A percentile compares a stretch with the other conserved stretches of the same genome.
Evolutionary conservation across 805 yeast species (phyloP).

Genomic region (Metschnikowia similis): DNA sequence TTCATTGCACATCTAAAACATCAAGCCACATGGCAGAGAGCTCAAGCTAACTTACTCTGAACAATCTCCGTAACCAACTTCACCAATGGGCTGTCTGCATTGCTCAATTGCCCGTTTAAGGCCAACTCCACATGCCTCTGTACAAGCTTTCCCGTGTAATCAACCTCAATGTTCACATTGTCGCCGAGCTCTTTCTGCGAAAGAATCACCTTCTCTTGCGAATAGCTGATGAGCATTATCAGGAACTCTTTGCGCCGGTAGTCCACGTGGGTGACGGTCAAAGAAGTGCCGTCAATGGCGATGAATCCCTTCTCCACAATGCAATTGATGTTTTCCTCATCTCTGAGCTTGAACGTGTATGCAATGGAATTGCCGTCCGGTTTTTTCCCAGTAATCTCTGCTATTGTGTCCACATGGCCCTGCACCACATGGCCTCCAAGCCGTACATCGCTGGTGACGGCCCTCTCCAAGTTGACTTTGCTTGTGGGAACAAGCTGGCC

Average conservation of each 20-base stretch:
- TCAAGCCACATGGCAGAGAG: too few relatives aligned
- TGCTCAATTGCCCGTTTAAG: conserved; percentile 50
- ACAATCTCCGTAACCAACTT: conserved; percentile 39
- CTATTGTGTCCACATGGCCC: conserved; percentile 94
- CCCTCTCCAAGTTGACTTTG: conserved; percentile 85
- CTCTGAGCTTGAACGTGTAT: conserved; percentile 70
- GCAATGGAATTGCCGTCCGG: conserved; percentile 75
- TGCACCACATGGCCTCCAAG: conserved; percentile 98
- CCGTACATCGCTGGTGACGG: conserved; percentile 76
- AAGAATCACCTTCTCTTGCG: conserved; percentile 76
- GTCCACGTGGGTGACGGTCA: conserved; percentile 81
- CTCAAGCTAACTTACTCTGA: conserved; percentile 14
- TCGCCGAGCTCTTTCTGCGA: conserved; percentile 62
- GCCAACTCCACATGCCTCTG: conserved; percentile 74
- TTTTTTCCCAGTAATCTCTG: conserved; percentile 49
- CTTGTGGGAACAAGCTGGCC: conserved; percentile 55
- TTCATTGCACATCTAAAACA: too few relatives aligned
- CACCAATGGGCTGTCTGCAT: conserved; percentile 46
- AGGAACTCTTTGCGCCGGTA: conserved; percentile 54
- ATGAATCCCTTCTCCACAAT: conserved; percentile 95
- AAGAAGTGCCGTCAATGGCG: conserved; percentile 86
- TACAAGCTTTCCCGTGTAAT: conserved; percentile 84
- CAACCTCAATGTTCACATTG: conserved; percentile 87
- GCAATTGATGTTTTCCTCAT: conserved; percentile 56
- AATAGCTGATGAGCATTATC: conserved; percentile 88